These are phyloP conservation scores for Cyberlindnera samutprakarnensis DNA, from an alignment of 805 yeast species.

Conservation along the genomic window DNA sequence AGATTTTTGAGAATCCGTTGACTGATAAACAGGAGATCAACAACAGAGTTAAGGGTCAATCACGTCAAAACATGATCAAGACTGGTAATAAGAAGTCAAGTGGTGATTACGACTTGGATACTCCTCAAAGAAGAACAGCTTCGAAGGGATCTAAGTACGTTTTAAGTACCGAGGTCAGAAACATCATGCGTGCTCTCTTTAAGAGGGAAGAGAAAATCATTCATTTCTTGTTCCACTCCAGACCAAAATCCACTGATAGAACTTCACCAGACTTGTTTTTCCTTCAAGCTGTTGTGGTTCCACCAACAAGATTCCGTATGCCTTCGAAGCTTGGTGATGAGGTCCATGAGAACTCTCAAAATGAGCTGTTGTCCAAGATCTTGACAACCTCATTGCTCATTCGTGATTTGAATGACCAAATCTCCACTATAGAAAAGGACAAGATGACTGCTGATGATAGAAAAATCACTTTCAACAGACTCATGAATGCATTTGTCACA, in stretches of 20 bases:
- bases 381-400: conserved; percentile 74
- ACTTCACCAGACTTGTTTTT: conserved; percentile 79
- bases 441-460: conserved; percentile 61
- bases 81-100: conserved; percentile 8
- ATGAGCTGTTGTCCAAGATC: conserved; percentile 76
- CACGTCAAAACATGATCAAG: conserved; percentile 64
- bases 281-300: conserved; percentile 82
- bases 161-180: conserved; percentile 80
- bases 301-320: conserved; percentile 92
- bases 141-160: conserved; percentile 79
- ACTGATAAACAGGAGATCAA: conserved; percentile 73
- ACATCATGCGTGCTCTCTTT: conserved; percentile 70
- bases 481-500: conserved; percentile 94
- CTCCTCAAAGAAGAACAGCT: conserved; percentile 19
- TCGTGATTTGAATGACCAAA: conserved; percentile 83
- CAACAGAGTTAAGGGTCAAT: conserved; percentile 75
- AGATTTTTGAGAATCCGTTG: conserved; percentile 84
- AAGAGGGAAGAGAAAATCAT: conserved; percentile 61
- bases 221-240: conserved; percentile 71
- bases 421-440: conserved; percentile 53
- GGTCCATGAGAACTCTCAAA: conserved; percentile 89
- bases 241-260: conserved; percentile 48
- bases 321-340: conserved; percentile 98
- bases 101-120: conserved; percentile 22
- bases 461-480: conserved; percentile 71